Percentiles rank a stretch among this genome's conserved stretches.
These are phyloP conservation scores for Solanum rostratum DNA, from an alignment of 257 asterid genomes.

Conservation along the genomic window DNA sequence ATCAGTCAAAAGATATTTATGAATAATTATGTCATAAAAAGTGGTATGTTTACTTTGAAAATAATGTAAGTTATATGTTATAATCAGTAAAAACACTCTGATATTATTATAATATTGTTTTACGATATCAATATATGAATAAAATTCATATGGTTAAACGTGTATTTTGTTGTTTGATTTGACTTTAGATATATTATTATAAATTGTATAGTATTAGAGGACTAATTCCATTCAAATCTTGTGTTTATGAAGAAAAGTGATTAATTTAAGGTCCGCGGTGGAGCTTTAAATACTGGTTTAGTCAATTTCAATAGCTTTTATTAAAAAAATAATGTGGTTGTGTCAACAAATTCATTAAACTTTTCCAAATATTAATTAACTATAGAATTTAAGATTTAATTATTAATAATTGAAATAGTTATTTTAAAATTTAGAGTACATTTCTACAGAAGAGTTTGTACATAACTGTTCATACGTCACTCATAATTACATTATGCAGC, in stretches of 20 bases:
- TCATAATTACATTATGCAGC: not conserved
- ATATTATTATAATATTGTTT: not conserved
- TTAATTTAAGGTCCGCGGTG: not conserved
- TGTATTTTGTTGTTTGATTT: not conserved
- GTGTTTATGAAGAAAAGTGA: not conserved
- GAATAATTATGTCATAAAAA: not conserved
- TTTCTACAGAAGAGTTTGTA: no score
- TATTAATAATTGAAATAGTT: not conserved
- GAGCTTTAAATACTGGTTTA: not conserved
- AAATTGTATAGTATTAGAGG: not conserved
- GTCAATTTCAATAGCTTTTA: not conserved
- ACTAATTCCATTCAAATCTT: not conserved
- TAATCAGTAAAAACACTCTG: no score
- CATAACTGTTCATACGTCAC: no score
- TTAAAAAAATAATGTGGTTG: not conserved
- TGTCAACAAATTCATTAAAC: not conserved
- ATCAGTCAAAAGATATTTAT: not conserved
- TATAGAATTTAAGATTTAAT: not conserved
- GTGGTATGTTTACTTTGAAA: not conserved
- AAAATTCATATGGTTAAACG: not conserved
- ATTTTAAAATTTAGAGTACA: not conserved
- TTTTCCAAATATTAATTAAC: not conserved
- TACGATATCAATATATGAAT: not conserved
- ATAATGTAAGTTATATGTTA: not conserved
- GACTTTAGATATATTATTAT: not conserved